These are phyloP conservation scores for Oxytropis ochrocephala DNA, from an alignment of 306 rosid genomes.

Conservation along the genomic window DNA sequence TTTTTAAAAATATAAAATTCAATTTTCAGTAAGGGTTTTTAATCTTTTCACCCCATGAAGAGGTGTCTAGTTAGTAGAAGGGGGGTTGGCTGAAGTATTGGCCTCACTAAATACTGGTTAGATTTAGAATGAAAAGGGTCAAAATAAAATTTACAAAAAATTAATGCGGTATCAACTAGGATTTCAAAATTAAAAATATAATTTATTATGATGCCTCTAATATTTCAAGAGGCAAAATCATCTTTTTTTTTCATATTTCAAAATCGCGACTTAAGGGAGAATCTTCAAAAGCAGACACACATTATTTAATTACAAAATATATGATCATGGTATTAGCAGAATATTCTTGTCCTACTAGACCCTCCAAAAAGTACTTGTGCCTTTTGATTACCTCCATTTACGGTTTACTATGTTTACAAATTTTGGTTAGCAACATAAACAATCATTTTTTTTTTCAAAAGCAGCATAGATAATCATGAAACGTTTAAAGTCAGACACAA, in stretches of 20 bases:
- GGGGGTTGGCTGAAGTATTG: no score
- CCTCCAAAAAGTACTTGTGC: background rate
- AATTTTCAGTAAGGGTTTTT: no score
- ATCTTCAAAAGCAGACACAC: background rate
- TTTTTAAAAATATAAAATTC: no score
- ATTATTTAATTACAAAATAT: background rate
- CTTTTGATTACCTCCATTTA: background rate
- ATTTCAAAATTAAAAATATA: background rate
- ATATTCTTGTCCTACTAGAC: conserved; percentile 5
- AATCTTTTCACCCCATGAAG: background rate
- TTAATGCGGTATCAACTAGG: background rate
- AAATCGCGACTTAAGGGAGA: background rate
- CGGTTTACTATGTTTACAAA: background rate
- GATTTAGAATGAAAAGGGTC: no score
- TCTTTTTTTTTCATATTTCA: background rate
- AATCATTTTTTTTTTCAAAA: background rate
- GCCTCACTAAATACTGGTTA: background rate
- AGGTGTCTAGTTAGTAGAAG: no score
- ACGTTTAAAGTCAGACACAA: background rate
- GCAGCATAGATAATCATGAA: no score
- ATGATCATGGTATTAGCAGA: background rate
- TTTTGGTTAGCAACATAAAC: background rate
- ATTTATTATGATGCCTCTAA: background rate
- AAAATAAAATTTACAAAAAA: no score
- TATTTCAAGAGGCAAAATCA: no score